These are phyloP conservation scores for Penicillium sp. DNA, from an alignment of 2,329 filamentous ascomycete genomes.

Conservation along the genomic window DNA sequence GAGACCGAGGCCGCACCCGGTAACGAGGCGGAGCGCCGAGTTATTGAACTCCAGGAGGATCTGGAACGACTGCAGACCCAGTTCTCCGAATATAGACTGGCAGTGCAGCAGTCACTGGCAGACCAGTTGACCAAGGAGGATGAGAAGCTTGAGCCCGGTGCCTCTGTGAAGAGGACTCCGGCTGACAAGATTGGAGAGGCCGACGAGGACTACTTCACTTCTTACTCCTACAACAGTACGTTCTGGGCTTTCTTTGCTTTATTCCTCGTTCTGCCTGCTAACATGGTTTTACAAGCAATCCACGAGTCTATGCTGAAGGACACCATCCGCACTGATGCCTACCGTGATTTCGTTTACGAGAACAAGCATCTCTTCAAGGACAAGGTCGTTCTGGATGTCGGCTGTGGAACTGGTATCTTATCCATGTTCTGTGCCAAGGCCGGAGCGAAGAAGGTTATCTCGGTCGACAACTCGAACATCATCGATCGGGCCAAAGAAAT, in stretches of 20 bases:
- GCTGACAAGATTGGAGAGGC: conserved; percentile 44
- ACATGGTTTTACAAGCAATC: conserved; percentile 57
- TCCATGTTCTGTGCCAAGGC: conserved; percentile 93
- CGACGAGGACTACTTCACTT: conserved; percentile 59
- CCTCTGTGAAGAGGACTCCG: conserved; percentile 17
- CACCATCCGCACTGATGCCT: conserved; percentile 77
- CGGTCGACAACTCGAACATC: conserved; percentile 88
- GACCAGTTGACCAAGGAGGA: conserved; percentile 58
- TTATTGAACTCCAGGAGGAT: conserved; percentile 58
- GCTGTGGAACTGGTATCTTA: conserved; percentile 78
- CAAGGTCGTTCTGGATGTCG: conserved; percentile 85
- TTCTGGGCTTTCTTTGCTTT: background rate
- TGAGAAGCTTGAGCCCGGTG: conserved; percentile 33
- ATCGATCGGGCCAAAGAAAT: conserved; percentile 82
- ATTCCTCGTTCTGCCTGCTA: background rate
- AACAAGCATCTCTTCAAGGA: conserved; percentile 82
- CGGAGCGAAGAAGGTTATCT: conserved; percentile 78
- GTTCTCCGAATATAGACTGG: conserved; percentile 60
- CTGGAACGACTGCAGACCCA: conserved; percentile 56
- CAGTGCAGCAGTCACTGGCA: conserved; percentile 63
- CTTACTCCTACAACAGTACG: conserved; percentile 64
- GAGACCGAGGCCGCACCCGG: conserved; percentile 24
- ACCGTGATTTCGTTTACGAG: conserved; percentile 90
- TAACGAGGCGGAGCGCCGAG: conserved; percentile 43
- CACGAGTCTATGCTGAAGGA: conserved; percentile 97